A percentile compares a stretch with the other conserved stretches of the same genome.
Evolutionary conservation across 129 eudicot species (phyloP).

Genomic region (Apium graveolens): DNA sequence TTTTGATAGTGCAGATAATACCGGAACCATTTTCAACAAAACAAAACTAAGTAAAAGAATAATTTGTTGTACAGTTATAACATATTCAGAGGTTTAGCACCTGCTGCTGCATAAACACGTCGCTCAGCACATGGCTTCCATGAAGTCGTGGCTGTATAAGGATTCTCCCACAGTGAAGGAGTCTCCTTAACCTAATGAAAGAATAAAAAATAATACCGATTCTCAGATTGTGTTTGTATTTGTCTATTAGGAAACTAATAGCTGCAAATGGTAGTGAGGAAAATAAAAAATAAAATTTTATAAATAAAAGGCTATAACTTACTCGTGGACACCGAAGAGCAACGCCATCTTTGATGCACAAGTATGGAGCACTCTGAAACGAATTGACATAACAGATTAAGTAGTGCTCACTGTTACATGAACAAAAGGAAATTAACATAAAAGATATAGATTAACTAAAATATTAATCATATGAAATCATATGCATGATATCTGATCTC

Average conservation of each 20-base stretch:
- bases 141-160: constrained; percentile 83
- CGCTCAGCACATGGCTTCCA: constrained; percentile 97
- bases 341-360: constrained; percentile 89
- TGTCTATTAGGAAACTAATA: not conserved
- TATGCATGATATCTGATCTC: not conserved
- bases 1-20: not conserved
- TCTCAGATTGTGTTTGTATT: not conserved
- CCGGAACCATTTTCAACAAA: not conserved
- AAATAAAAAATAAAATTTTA: not conserved
- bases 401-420: not conserved
- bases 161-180: constrained; percentile 96
- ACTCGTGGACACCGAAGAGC: constrained; percentile 77
- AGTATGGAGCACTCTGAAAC: constrained; percentile 83
- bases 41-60: not conserved
- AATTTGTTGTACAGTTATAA: not conserved
- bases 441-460: not conserved
- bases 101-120: constrained; percentile 60
- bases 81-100: constrained; percentile 22
- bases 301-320: constrained; percentile 18
- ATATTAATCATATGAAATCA: not conserved
- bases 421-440: not conserved
- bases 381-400: constrained; percentile 5
- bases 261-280: not conserved
- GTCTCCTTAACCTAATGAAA: constrained; percentile 71
- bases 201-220: not conserved